Evolutionary conservation across 257 asterid species (phyloP), one percentile per base, ranked within the genome.

Genomic region (Nemophila menziesii): DNA sequence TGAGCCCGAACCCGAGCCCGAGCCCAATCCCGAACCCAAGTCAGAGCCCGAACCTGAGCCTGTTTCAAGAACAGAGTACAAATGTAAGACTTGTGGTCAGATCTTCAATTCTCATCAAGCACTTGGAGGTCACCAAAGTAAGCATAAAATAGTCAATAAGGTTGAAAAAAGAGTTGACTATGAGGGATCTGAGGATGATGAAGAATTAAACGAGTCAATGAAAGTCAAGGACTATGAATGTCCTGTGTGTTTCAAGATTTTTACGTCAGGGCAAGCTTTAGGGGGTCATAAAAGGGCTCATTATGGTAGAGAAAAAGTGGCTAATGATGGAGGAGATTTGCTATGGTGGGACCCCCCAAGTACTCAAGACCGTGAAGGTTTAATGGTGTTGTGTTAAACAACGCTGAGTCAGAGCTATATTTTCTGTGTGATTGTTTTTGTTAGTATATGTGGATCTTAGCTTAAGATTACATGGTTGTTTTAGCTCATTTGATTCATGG

Each of bases 251-350:
- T 77, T 69, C 49, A 82, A 71, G 71, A 70, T 70, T 19, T 86
- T 86, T 43, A 8, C 78, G 3, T 72, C 93, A 2, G 96, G 93
- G 8, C 92, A 77, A 45, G 93, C 94, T 33, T 52, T 80, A 63
- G 93, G 93, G 18, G 97, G 94, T 2, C 97, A 87, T 69, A 79
- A 65, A 72, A 79, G 93, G 60, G 89, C 89, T 49, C 94, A 79
- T 42, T 77, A 67, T 61, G 48, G 22, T 40, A 49, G 36, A 20
- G 78, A 66, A 56, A 39, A 37, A 10, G 53, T 51, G 10, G 26
- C 46, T 33, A 57, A 16, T 45, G 64, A 53, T 26, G 65, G 47
- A 56, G 74, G 70, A 22, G 39, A 57, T 20, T 39, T 33, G 48
- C 63, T 53, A 33, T 75, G 93, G 87, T 45, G 68, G 70, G 39